Evolutionary conservation across 192 early-diverging fungal species (phyloP), one percentile per base, ranked within the genome.

Genomic region (Coemansia sp.): DNA sequence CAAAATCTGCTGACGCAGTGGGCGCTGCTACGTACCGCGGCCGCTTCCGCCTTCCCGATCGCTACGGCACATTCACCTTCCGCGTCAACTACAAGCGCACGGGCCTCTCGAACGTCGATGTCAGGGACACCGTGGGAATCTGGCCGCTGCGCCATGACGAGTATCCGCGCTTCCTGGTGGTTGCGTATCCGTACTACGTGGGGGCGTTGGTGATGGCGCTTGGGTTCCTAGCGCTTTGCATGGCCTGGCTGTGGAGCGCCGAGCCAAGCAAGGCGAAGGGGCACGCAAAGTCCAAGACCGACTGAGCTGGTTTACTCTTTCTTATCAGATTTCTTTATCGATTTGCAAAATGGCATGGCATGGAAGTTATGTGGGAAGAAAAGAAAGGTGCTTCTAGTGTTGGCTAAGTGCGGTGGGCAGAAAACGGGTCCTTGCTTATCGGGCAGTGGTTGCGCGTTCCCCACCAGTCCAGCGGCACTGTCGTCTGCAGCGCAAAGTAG

Each of bases 51-150:
- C 82, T 98, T 19, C 98, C 98, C 43, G 98, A 99, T 69, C 89
- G 91, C 36, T 95, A 98, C 77, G 98, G 98, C 65, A 97, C 98
- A 11, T 99, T 95, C 84, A 98, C 95, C 6, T 94, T 99, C 77
- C 89, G 88, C 42, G 92, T 98, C 45, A 94, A 97, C 71, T 98
- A 98, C 82, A 91, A 93, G 74, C 86, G 95, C 51, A 82, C 90
- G 0, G 98, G 98, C 3, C 85, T 86, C 62, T 85, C 92, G 10
- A 94, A 87, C 69, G 66, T 99, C 49, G 83, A 85, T 46, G 87
- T 86, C 16, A 76, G 78, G 49, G 92, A 95, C 42, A 90, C 87
- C 1, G 89, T 99, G 0, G 89, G 90, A 46, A 89, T 98, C 48
- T 87, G 92, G 62, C 98, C 95, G 12, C 94, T 93, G 80, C 80